Evolutionary conservation across 345 rosid species (phyloP).

Genomic region (Lagerstroemia speciosa): DNA sequence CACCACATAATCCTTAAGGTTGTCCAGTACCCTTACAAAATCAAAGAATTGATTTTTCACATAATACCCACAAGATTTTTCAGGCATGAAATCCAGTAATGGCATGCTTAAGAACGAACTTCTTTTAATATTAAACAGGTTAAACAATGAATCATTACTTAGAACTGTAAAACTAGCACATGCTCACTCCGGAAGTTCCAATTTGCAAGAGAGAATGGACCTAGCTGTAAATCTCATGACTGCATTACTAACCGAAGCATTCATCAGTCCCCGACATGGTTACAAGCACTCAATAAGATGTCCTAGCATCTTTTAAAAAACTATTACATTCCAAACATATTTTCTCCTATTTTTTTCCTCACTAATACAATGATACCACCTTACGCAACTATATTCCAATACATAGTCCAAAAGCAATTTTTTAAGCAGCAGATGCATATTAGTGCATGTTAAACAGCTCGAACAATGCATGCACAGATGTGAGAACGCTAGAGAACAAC

Average conservation of each 20-base stretch:
- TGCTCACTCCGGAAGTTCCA: not conserved
- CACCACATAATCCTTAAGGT: constrained; percentile 89
- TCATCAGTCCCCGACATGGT: not conserved
- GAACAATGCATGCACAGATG: too few species aligned
- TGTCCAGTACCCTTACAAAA: constrained; percentile 68
- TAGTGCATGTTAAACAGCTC: too few species aligned
- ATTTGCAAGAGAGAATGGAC: not conserved
- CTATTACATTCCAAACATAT: too few species aligned
- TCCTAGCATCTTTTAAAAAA: not conserved
- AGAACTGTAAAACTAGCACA: not conserved
- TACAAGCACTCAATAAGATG: not conserved
- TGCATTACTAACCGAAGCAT: not conserved
- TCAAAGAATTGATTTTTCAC: constrained; percentile 8
- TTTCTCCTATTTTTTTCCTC: too few species aligned
- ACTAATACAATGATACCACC: too few species aligned
- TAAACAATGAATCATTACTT: too few species aligned
- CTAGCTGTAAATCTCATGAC: not conserved
- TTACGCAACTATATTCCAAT: too few species aligned
- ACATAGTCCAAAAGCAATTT: too few species aligned
- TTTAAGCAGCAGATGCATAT: too few species aligned
- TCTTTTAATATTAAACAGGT: not conserved
- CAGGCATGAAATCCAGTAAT: not conserved
- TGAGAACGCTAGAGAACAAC: too few species aligned
- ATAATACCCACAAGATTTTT: not conserved
- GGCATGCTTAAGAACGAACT: not conserved